Conservation (phyloP, 2,329 filamentous ascomycete genomes). For the Pseudogymnoascus sp. region DNA sequence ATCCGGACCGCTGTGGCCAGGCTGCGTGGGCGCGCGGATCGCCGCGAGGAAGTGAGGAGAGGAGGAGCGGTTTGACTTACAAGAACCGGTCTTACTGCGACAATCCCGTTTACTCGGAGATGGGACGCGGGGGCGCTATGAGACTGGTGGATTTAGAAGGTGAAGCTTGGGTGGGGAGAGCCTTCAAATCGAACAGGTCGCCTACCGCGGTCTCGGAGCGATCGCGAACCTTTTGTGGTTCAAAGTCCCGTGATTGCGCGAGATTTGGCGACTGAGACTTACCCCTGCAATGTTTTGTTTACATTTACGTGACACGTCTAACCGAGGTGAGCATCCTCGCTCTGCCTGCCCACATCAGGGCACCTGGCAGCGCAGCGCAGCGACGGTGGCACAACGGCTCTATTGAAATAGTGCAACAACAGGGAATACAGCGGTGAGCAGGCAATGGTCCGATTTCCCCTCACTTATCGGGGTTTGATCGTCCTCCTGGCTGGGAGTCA, state of each 20-base stretch:
- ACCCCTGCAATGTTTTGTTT: slow-evolving; percentile 6
- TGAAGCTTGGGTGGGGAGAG: background rate
- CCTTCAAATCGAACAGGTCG: background rate
- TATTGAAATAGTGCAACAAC: background rate
- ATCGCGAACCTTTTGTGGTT: background rate
- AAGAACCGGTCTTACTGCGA: background rate
- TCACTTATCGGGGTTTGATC: slow-evolving; percentile 5
- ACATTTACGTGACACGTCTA: slow-evolving; percentile 4
- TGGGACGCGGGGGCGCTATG: background rate
- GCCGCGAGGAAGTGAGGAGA: background rate
- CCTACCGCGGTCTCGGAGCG: background rate
- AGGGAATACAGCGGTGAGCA: slow-evolving; percentile 6
- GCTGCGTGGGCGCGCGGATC: background rate
- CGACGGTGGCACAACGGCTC: background rate
- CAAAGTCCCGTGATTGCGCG: slow-evolving; percentile 7
- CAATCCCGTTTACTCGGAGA: background rate
- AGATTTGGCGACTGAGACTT: slow-evolving; percentile 2
- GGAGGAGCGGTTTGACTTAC: background rate
- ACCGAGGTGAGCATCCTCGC: slow-evolving; percentile 1
- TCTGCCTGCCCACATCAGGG: background rate
- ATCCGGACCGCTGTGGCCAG: background rate
- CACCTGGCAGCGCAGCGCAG: background rate
- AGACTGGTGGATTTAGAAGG: background rate
- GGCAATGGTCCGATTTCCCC: background rate
- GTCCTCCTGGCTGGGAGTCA: background rate